phyloP scores from a whole-genome alignment of 495 filamentous ascomycete species.

The Penicillium paxilli region DNA sequence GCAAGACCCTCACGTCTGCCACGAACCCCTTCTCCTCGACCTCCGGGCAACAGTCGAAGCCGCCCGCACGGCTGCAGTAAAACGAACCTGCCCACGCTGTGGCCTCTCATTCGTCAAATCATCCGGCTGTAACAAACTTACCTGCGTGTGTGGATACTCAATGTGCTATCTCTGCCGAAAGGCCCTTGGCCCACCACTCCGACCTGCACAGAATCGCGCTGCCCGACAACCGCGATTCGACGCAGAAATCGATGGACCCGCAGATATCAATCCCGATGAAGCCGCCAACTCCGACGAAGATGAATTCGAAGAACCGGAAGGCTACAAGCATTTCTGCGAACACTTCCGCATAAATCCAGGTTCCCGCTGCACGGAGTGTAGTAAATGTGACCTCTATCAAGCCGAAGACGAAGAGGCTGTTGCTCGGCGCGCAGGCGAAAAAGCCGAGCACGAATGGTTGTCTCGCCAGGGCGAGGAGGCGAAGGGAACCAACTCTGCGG shows the following conservation, averaged over 20 bases:
- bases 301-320: constrained; percentile 54
- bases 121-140: constrained; percentile 93
- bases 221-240: background rate
- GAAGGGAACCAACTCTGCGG: constrained; percentile 1
- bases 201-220: constrained; percentile 1
- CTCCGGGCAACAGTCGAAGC: constrained; percentile 86
- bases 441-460: constrained; percentile 81
- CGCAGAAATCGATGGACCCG: background rate
- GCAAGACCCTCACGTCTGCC: constrained; percentile 68
- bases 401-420: constrained; percentile 81
- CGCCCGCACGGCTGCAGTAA: constrained; percentile 89
- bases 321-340: constrained; percentile 91
- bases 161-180: constrained; percentile 94
- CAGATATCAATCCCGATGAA: constrained; percentile 7
- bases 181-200: constrained; percentile 37
- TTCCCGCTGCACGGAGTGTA: constrained; percentile 72
- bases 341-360: constrained; percentile 81
- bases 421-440: constrained; percentile 70
- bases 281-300: constrained; percentile 24
- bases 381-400: constrained; percentile 86
- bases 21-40: constrained; percentile 62
- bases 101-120: constrained; percentile 88
- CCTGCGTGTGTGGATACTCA: constrained; percentile 94
- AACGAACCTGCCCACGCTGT: constrained; percentile 91
- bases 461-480: constrained; percentile 55